Conservation (phyloP, 495 filamentous ascomycete genomes). For the Apiosordaria backusii region DNA sequence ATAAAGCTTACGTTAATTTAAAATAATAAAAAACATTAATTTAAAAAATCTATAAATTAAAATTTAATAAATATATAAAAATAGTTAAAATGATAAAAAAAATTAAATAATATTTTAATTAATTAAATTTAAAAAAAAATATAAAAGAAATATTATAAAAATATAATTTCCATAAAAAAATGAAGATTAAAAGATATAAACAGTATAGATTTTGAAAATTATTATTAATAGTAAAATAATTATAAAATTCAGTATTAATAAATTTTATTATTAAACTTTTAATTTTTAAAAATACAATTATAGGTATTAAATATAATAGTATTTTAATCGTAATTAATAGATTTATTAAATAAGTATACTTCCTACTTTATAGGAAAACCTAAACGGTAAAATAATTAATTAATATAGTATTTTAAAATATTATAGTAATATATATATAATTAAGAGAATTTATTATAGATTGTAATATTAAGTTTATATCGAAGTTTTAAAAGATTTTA, state of each 20-base stretch:
- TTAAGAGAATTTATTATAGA: background rate
- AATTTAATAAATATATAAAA: background rate
- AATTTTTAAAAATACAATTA: background rate
- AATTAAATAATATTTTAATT: background rate
- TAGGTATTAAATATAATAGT: background rate
- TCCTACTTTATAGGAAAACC: background rate
- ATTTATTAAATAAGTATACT: slow-evolving; percentile 1
- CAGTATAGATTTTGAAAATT: background rate
- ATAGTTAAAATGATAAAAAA: background rate
- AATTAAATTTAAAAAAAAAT: background rate
- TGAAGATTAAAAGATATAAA: background rate
- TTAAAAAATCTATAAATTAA: background rate
- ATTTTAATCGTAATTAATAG: too few relatives aligned
- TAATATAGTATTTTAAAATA: background rate
- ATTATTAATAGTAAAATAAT: background rate
- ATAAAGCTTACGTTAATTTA: background rate
- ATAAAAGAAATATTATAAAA: background rate
- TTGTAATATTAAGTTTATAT: too few relatives aligned
- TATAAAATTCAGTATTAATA: background rate
- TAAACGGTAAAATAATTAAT: background rate
- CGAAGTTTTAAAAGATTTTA: background rate
- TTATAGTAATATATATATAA: background rate
- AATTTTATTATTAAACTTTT: background rate
- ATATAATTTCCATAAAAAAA: background rate
- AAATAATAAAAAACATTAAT: background rate